Evolutionary conservation across 2,329 filamentous ascomycete species (phyloP).

Genomic region (Fusarium siculi): DNA sequence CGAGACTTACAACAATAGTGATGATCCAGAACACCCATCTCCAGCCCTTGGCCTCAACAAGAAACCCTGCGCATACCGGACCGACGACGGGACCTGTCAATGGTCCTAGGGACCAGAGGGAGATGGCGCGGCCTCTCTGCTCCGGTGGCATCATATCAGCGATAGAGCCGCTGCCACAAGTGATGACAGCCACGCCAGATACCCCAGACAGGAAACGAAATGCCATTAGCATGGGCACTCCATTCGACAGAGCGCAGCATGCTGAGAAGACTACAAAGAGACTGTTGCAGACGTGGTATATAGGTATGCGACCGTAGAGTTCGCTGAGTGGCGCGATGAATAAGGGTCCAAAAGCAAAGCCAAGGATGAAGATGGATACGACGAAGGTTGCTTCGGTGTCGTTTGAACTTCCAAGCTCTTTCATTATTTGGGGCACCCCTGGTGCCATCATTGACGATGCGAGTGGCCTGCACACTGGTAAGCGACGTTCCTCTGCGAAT

Average conservation of each 20-base stretch:
- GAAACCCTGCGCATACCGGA: constrained; percentile 65
- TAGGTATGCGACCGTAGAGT: constrained; percentile 56
- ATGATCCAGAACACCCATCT: constrained; percentile 72
- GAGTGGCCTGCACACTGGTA: constrained; percentile 47
- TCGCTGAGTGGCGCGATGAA: constrained; percentile 62
- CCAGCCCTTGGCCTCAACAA: constrained; percentile 70
- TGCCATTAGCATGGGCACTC: constrained; percentile 53
- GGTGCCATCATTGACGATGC: constrained; percentile 69
- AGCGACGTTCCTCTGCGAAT: not conserved
- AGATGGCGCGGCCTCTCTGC: constrained; percentile 56
- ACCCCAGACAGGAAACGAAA: constrained; percentile 64
- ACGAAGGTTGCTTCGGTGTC: constrained; percentile 44
- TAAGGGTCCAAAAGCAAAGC: constrained; percentile 60
- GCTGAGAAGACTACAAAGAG: constrained; percentile 53
- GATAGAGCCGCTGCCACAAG: constrained; percentile 64
- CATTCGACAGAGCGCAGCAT: constrained; percentile 52
- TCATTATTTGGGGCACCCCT: constrained; percentile 67
- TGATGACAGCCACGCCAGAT: constrained; percentile 63
- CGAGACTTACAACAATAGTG: constrained; percentile 57
- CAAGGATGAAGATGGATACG: constrained; percentile 61
- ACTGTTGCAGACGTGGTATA: constrained; percentile 57
- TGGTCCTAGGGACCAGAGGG: constrained; percentile 67
- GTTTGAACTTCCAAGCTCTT: constrained; percentile 57
- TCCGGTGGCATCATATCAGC: constrained; percentile 48
- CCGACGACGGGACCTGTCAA: constrained; percentile 51